A percentile compares a stretch with the other conserved stretches of the same genome.
These are phyloP conservation scores for Phytophthora tentaculata DNA, from an alignment of 352 stramenopile genomes.

Conservation along the genomic window DNA sequence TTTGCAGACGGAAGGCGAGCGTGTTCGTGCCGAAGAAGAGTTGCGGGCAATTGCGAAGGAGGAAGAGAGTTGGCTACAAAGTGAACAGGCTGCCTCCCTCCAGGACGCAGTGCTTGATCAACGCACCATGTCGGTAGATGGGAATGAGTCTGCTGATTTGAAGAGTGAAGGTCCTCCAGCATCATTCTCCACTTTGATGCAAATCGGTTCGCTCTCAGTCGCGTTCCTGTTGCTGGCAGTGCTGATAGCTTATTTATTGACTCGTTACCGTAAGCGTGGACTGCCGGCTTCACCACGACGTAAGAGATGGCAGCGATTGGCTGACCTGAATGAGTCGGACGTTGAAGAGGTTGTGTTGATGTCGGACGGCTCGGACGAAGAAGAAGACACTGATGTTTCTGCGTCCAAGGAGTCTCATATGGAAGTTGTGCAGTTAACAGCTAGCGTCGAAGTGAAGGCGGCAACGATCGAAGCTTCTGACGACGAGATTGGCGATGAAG, in stretches of 20 bases:
- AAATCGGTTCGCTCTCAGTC: conserved; percentile 28
- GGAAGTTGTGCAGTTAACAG: conserved; percentile 17
- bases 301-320: conserved; percentile 43
- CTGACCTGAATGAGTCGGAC: conserved; percentile 31
- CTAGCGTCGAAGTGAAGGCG: conserved; percentile 13
- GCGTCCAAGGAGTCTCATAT: conserved; percentile 12
- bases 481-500: conserved; percentile 16
- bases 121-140: background rate
- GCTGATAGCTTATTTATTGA: conserved; percentile 36
- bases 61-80: conserved; percentile 33
- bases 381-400: conserved; percentile 8
- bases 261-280: conserved; percentile 27
- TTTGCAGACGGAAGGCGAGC: conserved; percentile 31
- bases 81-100: background rate
- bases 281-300: conserved; percentile 15
- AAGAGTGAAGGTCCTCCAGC: background rate
- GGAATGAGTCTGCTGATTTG: background rate
- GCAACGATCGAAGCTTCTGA: conserved; percentile 8
- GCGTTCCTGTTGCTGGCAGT: conserved; percentile 35
- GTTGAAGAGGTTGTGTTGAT: conserved; percentile 56
- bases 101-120: background rate
- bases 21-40: conserved; percentile 35
- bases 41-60: conserved; percentile 38
- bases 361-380: conserved; percentile 33
- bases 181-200: conserved; percentile 6